Base-by-base conservation (phyloP, 2,329 filamentous ascomycete species). In the Penicillium sp. region DNA sequence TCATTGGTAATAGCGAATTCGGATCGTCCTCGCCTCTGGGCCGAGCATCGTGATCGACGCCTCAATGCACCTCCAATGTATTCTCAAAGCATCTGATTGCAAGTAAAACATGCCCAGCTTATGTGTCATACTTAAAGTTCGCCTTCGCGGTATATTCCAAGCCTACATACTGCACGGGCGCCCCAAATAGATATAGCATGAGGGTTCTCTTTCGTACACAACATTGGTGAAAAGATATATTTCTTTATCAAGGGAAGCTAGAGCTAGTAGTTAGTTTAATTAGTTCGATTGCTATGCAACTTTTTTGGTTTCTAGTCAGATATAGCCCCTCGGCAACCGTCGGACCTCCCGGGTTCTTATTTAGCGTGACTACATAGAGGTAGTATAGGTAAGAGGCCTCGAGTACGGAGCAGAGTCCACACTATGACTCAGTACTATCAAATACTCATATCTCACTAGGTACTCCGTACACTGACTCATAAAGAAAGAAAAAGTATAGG, bases 61-160 rank as follows among this genome's bases (percentile, higher is more conserved):
- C 39, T 27, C 9, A 42, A 30, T 13, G n/a, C 27, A 30, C 8
- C 40, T 16, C 5, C 23, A 9, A 19, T 44, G n/a, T 27, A 41
- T 16, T 16, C 34, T 10, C 32, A 49, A 23, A 10, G 14, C 3
- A 5, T 23, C 23, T 23, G 23, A 13, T 6, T 34, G 32, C 32
- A 14, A 34, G 13, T 13, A 6, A 34, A 3, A 14, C 3, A 5
- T 10, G 10, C 13, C 0, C 4, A 46, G 9, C 19, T 11, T 34
- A 26, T 50, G 46, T 43, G 51, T 50, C 51, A 50, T n/a, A 40
- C 26, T 44, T 50, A 32, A 32, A 53, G 51, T 53, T 53, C 14
- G 38, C 51, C 32, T 53, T 44, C n/a, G 14, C 11, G 14, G 44
- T 7, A 29, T 26, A 38, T 32, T 18, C 4, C 2, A n/a, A 18